These are phyloP conservation scores for Centella asiatica DNA, from an alignment of 129 eudicot genomes.

Conservation along the genomic window DNA sequence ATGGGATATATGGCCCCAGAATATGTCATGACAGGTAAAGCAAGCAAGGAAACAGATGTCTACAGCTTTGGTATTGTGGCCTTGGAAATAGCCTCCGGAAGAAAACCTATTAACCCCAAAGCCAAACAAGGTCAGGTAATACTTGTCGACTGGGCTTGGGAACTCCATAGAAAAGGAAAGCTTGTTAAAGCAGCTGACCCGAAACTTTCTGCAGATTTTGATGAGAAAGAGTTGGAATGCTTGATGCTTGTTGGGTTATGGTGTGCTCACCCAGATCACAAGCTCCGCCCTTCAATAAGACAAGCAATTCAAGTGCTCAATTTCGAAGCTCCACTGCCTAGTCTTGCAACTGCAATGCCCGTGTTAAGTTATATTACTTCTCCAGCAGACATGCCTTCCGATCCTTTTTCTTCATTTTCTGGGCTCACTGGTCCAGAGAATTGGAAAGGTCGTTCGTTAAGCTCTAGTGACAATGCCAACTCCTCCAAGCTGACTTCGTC, in stretches of 20 bases:
- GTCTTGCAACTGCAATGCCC: conserved; percentile 23
- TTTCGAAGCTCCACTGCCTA: conserved; percentile 23
- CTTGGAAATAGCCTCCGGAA: conserved; percentile 34
- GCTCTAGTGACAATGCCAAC: conserved; percentile 4
- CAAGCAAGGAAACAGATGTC: conserved; percentile 40
- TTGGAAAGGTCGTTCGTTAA: neutral
- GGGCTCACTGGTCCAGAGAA: conserved; percentile 8
- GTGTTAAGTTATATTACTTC: conserved; percentile 13
- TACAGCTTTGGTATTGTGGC: conserved; percentile 42
- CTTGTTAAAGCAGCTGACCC: conserved; percentile 29
- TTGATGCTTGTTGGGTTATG: conserved; percentile 32
- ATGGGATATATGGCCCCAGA: conserved; percentile 6
- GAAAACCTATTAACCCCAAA: conserved; percentile 17
- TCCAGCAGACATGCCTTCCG: conserved; percentile 12
- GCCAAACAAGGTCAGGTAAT: conserved; percentile 2
- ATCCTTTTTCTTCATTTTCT: conserved; percentile 11
- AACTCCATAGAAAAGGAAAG: conserved; percentile 24
- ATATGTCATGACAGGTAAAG: conserved; percentile 27
- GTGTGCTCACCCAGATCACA: conserved; percentile 33
- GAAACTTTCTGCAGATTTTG: conserved; percentile 13
- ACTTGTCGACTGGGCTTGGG: conserved; percentile 24
- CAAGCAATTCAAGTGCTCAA: conserved; percentile 29
- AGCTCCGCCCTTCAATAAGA: conserved; percentile 24
- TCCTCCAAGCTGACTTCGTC: neutral
- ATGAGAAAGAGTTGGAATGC: conserved; percentile 18